Evolutionary conservation across 2,329 filamentous ascomycete species (phyloP).

Genomic region (Pseudocercospora macadamiae): DNA sequence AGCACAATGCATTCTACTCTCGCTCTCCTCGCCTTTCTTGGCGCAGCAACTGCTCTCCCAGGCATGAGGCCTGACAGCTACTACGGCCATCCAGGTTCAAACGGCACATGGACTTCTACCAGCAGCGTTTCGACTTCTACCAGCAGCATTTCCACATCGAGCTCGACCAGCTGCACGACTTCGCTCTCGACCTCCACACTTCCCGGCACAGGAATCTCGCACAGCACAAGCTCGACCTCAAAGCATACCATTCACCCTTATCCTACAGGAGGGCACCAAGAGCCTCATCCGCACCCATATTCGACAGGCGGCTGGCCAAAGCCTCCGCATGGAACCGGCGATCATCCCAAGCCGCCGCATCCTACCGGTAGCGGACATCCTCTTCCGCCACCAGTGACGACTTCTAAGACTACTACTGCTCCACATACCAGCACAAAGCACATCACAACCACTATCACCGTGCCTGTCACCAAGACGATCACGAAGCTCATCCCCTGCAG

Average conservation of each 20-base stretch:
- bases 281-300: constrained; percentile 7
- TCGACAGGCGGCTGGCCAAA: neutral
- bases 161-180: neutral
- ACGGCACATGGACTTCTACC: neutral
- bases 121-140: neutral
- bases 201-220: neutral
- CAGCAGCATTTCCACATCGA: neutral
- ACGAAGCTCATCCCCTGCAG: constrained; percentile 15
- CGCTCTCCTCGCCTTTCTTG: neutral
- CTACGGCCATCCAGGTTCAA: neutral
- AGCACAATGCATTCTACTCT: neutral
- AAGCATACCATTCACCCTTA: neutral
- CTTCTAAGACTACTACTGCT: neutral
- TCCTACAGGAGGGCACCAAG: neutral
- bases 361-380: neutral
- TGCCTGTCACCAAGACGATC: constrained; percentile 9
- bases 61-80: neutral
- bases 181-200: neutral
- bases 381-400: neutral
- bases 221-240: constrained; percentile 26
- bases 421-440: neutral
- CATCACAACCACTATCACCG: constrained; percentile 2
- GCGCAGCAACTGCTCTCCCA: neutral
- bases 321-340: neutral
- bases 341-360: neutral